Evolutionary conservation across 495 filamentous ascomycete species (phyloP).

Genomic region (Melanomma pulvis-pyrius): DNA sequence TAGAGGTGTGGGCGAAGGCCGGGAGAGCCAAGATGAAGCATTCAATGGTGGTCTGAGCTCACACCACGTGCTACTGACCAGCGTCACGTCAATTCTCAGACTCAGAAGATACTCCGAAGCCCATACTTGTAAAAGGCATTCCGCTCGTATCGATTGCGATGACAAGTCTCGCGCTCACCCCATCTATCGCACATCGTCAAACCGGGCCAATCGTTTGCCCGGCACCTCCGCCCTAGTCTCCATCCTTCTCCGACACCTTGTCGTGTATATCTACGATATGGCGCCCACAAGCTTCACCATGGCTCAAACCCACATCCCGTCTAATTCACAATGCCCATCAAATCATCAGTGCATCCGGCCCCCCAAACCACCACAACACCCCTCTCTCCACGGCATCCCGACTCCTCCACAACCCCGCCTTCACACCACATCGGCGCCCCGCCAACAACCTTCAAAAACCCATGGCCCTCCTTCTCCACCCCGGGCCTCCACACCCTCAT

Average conservation of each 20-base stretch:
- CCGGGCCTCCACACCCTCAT: conserved; percentile 35
- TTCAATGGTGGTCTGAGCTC: not conserved
- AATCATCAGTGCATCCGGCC: not conserved
- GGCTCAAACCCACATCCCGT: not conserved
- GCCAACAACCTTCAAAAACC: conserved; percentile 54
- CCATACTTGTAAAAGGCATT: not conserved
- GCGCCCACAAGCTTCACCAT: not conserved
- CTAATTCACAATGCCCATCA: not conserved
- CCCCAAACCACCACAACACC: conserved; percentile 29
- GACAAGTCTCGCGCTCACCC: not conserved
- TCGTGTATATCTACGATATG: no score
- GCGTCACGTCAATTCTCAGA: no score
- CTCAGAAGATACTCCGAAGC: not conserved
- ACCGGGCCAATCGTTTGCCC: not conserved
- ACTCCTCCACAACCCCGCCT: conserved; percentile 24
- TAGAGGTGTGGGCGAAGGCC: not conserved
- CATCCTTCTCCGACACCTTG: no score
- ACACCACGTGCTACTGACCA: not conserved
- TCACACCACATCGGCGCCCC: conserved; percentile 38
- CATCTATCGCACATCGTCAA: not conserved
- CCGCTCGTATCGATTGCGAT: not conserved
- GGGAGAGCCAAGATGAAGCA: not conserved
- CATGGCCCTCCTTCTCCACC: conserved; percentile 55
- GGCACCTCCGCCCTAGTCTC: not conserved
- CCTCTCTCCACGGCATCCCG: conserved; percentile 18